Evolutionary conservation across 163 green algal genomes (phyloP), one percentile per base, ranked within the genome.

Genomic region (Scenedesmus sp.): DNA sequence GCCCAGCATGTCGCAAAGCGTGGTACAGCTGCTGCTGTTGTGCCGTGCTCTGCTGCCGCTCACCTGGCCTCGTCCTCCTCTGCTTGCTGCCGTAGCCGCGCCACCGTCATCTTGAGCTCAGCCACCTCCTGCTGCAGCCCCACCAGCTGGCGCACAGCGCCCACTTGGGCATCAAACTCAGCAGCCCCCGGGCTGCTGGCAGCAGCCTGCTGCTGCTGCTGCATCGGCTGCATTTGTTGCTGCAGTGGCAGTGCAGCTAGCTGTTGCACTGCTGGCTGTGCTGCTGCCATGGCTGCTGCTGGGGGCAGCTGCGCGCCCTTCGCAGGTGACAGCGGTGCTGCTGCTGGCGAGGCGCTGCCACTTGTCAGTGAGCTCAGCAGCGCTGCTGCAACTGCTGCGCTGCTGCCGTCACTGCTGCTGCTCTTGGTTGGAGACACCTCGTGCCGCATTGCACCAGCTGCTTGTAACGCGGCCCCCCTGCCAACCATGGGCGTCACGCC

Each of bases 61-160:
- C 84, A 93, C 90, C 57, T 56, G 23, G 56, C 57, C 46, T 93
- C 66, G 2, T 86, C 54, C 9, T 90, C 90, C 16, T 93, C 90
- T 16, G 77, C 26, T 20, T 90, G 70, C 60, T 86, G 84, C 84
- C 84, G 66, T 57, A 86, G 56, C 20, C 90, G 77, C 18, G 90
- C 90, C 4, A 90, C 67, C 4, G 84, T 86, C 18, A 90, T 54
- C 67, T 73, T 70, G 3, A 76, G 83, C 26, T 90, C 70, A 55
- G 62, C 83, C 56, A 93, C 10, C 57, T 93, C 90, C 34, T 82
- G 70, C 84, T 86, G 84, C 90, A 90, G 23, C 52, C 6, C 59
- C 4, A 84, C 55, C 26, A 86, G 34, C 70, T 93, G 66, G 13
- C 90, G 70, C 57, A 93, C 66, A 16, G 81, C 82, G 16, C 9